Evolutionary conservation across 306 rosid species (phyloP).

Genomic region (Pterocarpus santalinus): DNA sequence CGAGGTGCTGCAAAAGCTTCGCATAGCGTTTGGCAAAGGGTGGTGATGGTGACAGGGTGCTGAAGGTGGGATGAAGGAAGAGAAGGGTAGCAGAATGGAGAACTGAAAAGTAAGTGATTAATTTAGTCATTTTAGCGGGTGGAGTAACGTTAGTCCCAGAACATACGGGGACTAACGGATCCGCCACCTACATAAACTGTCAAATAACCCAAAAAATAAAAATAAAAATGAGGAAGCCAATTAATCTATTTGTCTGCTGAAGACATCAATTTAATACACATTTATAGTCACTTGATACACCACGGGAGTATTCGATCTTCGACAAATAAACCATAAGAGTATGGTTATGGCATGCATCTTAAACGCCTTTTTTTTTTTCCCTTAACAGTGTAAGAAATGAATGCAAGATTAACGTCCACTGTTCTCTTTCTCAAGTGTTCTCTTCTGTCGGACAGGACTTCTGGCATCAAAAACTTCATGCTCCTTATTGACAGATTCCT

Average conservation of each 20-base stretch:
- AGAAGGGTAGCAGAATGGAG: too few species aligned
- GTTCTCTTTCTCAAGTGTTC: slow-evolving; percentile 84
- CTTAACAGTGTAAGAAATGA: not conserved
- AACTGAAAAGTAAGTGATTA: too few species aligned
- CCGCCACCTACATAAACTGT: not conserved
- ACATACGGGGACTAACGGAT: too few species aligned
- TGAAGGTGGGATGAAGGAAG: too few species aligned
- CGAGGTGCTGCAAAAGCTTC: too few species aligned
- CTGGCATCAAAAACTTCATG: slow-evolving; percentile 57
- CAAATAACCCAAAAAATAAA: not conserved
- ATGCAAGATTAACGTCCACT: slow-evolving; percentile 54
- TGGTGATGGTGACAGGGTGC: too few species aligned
- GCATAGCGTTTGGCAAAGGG: too few species aligned
- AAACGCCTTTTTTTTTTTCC: too few species aligned
- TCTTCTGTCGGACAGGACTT: slow-evolving; percentile 60
- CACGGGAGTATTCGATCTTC: not conserved
- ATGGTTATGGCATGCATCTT: slow-evolving; percentile 15
- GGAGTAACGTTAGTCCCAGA: too few species aligned
- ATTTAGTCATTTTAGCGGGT: too few species aligned
- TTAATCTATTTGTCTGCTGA: slow-evolving; percentile 14
- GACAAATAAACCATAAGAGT: slow-evolving; percentile 42
- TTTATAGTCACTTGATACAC: slow-evolving; percentile 6
- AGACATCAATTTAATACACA: slow-evolving; percentile 16
- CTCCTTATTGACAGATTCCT: slow-evolving; percentile 61
- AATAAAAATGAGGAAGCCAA: not conserved